phyloP scores from a whole-genome alignment of 352 stramenopile genomes.

The Pythium aquatile region DNA sequence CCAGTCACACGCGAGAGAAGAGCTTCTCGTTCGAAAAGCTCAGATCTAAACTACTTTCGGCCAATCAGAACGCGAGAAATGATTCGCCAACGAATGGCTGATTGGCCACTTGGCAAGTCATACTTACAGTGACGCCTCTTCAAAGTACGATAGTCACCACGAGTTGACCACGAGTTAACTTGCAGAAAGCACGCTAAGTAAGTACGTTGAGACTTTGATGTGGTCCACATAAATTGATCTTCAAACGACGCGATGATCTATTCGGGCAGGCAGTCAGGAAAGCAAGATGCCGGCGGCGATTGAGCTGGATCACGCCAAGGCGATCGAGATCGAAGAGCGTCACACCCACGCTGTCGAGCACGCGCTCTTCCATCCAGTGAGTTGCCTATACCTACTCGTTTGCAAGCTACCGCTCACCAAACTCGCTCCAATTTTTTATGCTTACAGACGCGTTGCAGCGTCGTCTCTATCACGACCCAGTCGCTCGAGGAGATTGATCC shows the following conservation, averaged over 20 bases:
- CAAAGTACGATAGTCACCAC: slow-evolving; percentile 12
- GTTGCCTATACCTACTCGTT: not conserved
- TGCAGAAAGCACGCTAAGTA: not conserved
- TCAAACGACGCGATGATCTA: slow-evolving; percentile 14
- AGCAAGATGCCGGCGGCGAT: slow-evolving; percentile 5
- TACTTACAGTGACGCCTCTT: not conserved
- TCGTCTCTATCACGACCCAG: slow-evolving; percentile 54
- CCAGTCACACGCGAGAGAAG: not conserved
- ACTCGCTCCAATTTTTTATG: not conserved
- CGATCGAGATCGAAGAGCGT: slow-evolving; percentile 25
- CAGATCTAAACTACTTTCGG: slow-evolving; percentile 6
- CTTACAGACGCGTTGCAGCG: slow-evolving; percentile 8
- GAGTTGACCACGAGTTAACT: slow-evolving; percentile 3
- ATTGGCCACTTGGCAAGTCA: slow-evolving; percentile 15
- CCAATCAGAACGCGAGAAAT: slow-evolving; percentile 16
- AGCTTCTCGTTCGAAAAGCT: slow-evolving; percentile 14
- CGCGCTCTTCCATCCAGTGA: slow-evolving; percentile 23
- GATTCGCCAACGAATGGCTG: slow-evolving; percentile 6
- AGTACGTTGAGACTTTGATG: not conserved
- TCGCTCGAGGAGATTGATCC: slow-evolving; percentile 67
- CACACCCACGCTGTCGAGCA: slow-evolving; percentile 22
- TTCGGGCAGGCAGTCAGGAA: not conserved
- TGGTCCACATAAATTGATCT: slow-evolving; percentile 16
- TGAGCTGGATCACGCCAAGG: not conserved
- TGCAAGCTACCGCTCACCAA: too few species aligned